These are phyloP conservation scores for Trametes pubescens DNA, from an alignment of 1,284 basidiomycete genomes.

Conservation along the genomic window DNA sequence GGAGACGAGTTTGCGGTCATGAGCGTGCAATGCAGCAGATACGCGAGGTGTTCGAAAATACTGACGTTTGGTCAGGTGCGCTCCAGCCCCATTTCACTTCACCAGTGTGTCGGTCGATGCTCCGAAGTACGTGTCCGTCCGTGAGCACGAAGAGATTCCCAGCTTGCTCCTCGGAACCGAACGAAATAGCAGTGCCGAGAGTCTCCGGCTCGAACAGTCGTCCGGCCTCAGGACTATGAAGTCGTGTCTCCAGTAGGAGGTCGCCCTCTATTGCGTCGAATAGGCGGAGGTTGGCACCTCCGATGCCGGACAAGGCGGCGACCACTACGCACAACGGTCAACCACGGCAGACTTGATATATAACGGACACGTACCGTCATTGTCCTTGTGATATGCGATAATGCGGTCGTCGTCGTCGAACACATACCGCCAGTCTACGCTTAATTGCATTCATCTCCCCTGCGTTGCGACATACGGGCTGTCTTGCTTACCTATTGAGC, in stretches of 20 bases:
- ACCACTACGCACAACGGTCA: slow-evolving; percentile 67
- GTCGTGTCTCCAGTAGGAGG: slow-evolving; percentile 71
- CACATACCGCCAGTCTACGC: slow-evolving; percentile 82
- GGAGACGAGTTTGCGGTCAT: too few relatives aligned
- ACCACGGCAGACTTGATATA: neutral
- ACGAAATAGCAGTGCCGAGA: slow-evolving; percentile 54
- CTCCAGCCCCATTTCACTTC: slow-evolving; percentile 71
- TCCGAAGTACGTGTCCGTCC: slow-evolving; percentile 64
- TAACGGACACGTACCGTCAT: slow-evolving; percentile 64
- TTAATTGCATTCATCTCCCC: slow-evolving; percentile 27
- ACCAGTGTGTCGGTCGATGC: slow-evolving; percentile 56
- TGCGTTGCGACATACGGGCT: slow-evolving; percentile 5
- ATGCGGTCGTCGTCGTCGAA: slow-evolving; percentile 75
- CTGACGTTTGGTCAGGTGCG: slow-evolving; percentile 69
- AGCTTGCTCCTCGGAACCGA: slow-evolving; percentile 45
- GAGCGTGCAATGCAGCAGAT: too few relatives aligned
- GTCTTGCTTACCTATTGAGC: slow-evolving; percentile 70
- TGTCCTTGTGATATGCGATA: slow-evolving; percentile 70
- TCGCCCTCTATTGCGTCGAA: slow-evolving; percentile 74
- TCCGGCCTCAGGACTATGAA: slow-evolving; percentile 59
- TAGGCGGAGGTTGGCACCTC: slow-evolving; percentile 74
- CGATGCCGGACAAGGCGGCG: slow-evolving; percentile 78
- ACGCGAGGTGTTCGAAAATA: neutral
- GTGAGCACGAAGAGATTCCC: slow-evolving; percentile 62
- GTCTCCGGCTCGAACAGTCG: slow-evolving; percentile 58